phyloP scores from a whole-genome alignment of 495 filamentous ascomycete species.

The Neurospora sp. region DNA sequence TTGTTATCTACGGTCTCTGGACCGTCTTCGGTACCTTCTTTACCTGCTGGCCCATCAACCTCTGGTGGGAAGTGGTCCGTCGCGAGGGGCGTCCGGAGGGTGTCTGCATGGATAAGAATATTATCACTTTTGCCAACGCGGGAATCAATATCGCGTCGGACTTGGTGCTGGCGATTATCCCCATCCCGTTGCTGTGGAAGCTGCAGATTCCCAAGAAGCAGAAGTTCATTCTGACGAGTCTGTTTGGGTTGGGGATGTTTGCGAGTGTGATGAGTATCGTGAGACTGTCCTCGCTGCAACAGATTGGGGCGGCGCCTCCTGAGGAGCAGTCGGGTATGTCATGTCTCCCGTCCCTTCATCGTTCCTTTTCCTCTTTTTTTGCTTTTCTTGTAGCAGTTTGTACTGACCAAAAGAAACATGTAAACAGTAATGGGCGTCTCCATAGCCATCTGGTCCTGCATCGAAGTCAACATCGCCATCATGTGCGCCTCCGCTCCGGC shows the following conservation, averaged over 20 bases:
- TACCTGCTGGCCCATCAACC: conserved; percentile 28
- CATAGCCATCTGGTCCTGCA: conserved; percentile 36
- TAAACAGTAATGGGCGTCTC: conserved; percentile 14
- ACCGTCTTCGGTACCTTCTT: conserved; percentile 25
- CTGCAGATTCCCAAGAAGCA: conserved; percentile 12
- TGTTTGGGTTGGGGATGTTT: conserved; percentile 14
- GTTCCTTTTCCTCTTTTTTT: no score
- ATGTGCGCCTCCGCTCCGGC: conserved; percentile 42
- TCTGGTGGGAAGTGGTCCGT: conserved; percentile 21
- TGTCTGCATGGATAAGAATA: conserved; percentile 22
- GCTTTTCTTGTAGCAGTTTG: no score
- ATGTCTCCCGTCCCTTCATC: no score
- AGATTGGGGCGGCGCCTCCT: conserved; percentile 3
- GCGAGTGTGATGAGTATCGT: conserved; percentile 12
- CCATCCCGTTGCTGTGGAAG: conserved; percentile 21
- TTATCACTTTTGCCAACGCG: conserved; percentile 28
- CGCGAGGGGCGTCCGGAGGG: conserved; percentile 3
- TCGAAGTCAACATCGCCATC: conserved; percentile 40
- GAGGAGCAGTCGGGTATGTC: conserved; percentile 3
- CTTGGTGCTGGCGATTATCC: conserved; percentile 26
- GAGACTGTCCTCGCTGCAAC: conserved; percentile 7
- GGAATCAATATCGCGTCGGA: conserved; percentile 32
- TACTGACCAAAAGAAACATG: no score
- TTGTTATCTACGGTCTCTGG: conserved; percentile 15
- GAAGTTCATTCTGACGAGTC: conserved; percentile 9